Percentiles rank a stretch among this genome's conserved stretches.
Evolutionary conservation across 345 rosid species (phyloP).

Genomic region (Bruguiera parviflora): DNA sequence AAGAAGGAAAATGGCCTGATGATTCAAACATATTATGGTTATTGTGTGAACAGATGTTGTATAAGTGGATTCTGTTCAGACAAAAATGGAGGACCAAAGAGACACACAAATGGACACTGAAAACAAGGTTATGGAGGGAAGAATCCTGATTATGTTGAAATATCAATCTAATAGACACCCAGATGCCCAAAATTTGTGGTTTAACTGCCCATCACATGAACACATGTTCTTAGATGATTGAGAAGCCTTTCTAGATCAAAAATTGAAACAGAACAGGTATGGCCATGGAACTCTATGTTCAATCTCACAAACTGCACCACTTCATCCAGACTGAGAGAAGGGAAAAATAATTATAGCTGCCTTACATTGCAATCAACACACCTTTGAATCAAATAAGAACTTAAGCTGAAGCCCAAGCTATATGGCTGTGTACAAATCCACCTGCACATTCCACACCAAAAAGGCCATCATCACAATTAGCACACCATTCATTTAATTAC

Average conservation of each 20-base stretch:
- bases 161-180: slow-evolving; percentile 10
- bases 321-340: slow-evolving; percentile 42
- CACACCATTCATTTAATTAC: slow-evolving; percentile 6
- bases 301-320: slow-evolving; percentile 45
- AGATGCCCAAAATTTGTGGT: not conserved
- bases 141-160: not conserved
- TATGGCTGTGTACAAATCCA: slow-evolving; percentile 48
- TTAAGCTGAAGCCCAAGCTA: slow-evolving; percentile 44
- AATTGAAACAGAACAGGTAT: slow-evolving; percentile 22
- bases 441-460: slow-evolving; percentile 57
- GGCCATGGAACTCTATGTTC: slow-evolving; percentile 28
- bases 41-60: too few relatives aligned
- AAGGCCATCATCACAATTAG: slow-evolving; percentile 19
- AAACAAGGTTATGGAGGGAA: not conserved
- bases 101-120: not conserved
- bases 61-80: not conserved
- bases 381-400: slow-evolving; percentile 54
- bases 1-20: not conserved
- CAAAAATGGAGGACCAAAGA: not conserved
- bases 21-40: too few relatives aligned
- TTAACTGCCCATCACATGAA: slow-evolving; percentile 12
- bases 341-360: slow-evolving; percentile 38
- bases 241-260: slow-evolving; percentile 20
- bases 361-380: slow-evolving; percentile 52
- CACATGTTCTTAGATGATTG: slow-evolving; percentile 9